Percentiles rank a stretch among this genome's conserved stretches.
Evolutionary conservation across 768 basidiomycete species (phyloP).

Genomic region (Xerocomellus dryophilus): DNA sequence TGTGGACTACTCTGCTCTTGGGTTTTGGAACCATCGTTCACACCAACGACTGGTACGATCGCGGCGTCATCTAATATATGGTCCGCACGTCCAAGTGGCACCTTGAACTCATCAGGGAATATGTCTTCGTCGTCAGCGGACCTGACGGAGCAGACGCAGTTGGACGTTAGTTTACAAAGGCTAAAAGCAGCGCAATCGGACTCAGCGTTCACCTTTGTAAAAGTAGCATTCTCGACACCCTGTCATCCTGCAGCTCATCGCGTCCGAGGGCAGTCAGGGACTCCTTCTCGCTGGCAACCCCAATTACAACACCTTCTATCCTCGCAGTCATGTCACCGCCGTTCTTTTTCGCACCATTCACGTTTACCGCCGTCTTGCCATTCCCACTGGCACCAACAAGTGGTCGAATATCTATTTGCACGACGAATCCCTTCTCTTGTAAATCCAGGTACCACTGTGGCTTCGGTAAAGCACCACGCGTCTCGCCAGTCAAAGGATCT

Average conservation of each 20-base stretch:
- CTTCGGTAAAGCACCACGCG: slow-evolving; percentile 52
- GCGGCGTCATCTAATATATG: slow-evolving; percentile 48
- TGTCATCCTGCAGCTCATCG: slow-evolving; percentile 74
- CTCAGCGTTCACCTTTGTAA: slow-evolving; percentile 54
- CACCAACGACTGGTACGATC: slow-evolving; percentile 6
- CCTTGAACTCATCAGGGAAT: slow-evolving; percentile 58
- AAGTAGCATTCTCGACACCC: slow-evolving; percentile 60
- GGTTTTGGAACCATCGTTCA: slow-evolving; percentile 14
- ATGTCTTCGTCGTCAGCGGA: slow-evolving; percentile 54
- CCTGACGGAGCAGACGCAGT: slow-evolving; percentile 31
- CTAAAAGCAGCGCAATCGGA: slow-evolving; percentile 1
- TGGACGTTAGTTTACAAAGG: slow-evolving; percentile 1
- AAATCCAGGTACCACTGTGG: slow-evolving; percentile 73
- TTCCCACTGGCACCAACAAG: slow-evolving; percentile 31
- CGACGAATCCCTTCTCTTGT: slow-evolving; percentile 56
- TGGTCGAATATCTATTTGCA: slow-evolving; percentile 56
- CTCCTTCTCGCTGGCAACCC: slow-evolving; percentile 72
- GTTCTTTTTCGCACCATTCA: slow-evolving; percentile 7
- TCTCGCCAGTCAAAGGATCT: slow-evolving; percentile 79
- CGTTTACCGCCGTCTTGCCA: slow-evolving; percentile 2
- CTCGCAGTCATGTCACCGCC: slow-evolving; percentile 14
- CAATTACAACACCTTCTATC: slow-evolving; percentile 39
- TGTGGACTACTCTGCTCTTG: slow-evolving; percentile 18
- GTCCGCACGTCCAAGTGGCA: slow-evolving; percentile 59
- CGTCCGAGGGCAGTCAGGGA: slow-evolving; percentile 66